Percentiles rank a stretch among this genome's conserved stretches.
Conservation (phyloP, 305 asterid genomes). For the Fraxinus xanthoxyloides region DNA sequence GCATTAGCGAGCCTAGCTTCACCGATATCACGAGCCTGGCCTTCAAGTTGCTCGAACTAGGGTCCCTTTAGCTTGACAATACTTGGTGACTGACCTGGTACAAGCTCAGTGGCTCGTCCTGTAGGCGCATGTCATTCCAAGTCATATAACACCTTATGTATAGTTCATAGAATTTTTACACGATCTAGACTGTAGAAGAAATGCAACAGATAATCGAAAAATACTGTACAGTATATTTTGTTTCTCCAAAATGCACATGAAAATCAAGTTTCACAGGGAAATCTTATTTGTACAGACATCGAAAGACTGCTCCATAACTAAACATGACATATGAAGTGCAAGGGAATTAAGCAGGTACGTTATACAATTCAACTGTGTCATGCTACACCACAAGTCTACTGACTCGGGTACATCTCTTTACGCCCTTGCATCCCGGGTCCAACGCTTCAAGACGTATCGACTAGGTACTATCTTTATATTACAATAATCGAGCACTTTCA, state of each 20-base stretch:
- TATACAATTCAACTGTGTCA: not conserved
- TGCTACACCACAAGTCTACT: not conserved
- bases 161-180: too few species aligned
- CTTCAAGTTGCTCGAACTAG: not conserved
- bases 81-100: not conserved
- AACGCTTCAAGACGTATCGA: slow-evolving; percentile 51
- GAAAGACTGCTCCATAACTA: not conserved
- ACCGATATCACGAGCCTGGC: not conserved
- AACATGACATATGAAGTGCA: slow-evolving; percentile 5
- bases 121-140: too few species aligned
- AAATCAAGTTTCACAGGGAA: not conserved
- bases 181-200: not conserved
- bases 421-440: slow-evolving; percentile 51
- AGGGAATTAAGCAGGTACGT: slow-evolving; percentile 12
- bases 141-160: too few species aligned
- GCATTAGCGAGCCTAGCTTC: too few species aligned
- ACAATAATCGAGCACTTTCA: slow-evolving; percentile 60
- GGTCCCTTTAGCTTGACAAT: not conserved
- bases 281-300: too few species aligned
- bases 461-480: slow-evolving; percentile 55
- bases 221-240: not conserved
- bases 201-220: not conserved
- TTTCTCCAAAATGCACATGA: not conserved
- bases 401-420: slow-evolving; percentile 17
- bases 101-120: too few species aligned